A percentile compares a stretch with the other conserved stretches of the same genome.
phyloP scores from a whole-genome alignment of 768 basidiomycete genomes.

The Mycena vitilis region DNA sequence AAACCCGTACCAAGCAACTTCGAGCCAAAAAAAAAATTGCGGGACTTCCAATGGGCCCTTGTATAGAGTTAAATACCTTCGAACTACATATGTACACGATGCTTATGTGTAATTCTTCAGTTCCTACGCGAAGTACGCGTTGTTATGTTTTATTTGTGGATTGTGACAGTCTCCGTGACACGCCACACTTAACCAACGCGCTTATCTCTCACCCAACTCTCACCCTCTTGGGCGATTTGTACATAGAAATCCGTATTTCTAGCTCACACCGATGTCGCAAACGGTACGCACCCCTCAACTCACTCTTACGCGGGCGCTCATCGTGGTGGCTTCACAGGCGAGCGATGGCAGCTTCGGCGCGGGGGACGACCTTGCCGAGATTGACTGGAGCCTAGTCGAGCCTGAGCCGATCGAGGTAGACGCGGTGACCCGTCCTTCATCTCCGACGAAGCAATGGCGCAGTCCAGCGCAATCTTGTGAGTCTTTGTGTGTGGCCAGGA shows the following conservation, averaged over 20 bases:
- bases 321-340: not conserved
- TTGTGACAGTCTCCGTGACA: constrained; percentile 5
- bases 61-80: too few species aligned
- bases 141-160: not conserved
- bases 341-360: constrained; percentile 1
- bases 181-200: too few species aligned
- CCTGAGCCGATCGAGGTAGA: not conserved
- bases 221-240: too few species aligned
- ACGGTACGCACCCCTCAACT: not conserved
- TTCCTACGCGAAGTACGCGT: not conserved
- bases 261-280: not conserved
- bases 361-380: not conserved
- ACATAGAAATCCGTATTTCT: too few species aligned
- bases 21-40: too few species aligned
- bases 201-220: too few species aligned
- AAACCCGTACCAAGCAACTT: too few species aligned
- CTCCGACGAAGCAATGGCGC: constrained; percentile 15
- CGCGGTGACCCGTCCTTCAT: not conserved
- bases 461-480: constrained; percentile 18
- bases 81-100: too few species aligned
- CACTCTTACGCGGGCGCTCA: not conserved
- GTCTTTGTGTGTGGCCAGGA: not conserved
- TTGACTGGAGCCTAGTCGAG: not conserved
- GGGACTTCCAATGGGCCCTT: too few species aligned
- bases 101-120: too few species aligned